phyloP scores from a whole-genome alignment of 495 filamentous ascomycete species.

The Talaromyces proteolyticus region DNA sequence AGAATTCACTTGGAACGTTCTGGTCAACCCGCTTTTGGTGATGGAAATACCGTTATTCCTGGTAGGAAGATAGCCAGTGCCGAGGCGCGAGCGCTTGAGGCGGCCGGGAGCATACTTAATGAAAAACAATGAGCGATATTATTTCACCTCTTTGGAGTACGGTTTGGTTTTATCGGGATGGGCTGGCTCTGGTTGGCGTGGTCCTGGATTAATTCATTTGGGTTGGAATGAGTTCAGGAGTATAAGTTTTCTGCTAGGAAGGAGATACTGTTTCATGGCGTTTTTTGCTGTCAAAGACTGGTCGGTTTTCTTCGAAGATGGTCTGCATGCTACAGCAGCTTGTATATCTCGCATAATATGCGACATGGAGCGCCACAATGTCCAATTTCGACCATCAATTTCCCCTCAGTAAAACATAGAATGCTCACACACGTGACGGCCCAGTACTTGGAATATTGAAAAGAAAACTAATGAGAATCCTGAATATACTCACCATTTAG shows the following conservation, averaged over 20 bases:
- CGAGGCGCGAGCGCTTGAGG: conserved; percentile 41
- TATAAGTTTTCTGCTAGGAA: neutral
- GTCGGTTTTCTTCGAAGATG: neutral
- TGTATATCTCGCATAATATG: too few species aligned
- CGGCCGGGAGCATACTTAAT: conserved; percentile 33
- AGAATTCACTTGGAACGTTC: conserved; percentile 39
- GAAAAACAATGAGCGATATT: neutral
- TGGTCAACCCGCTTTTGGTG: conserved; percentile 34
- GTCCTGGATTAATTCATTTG: neutral
- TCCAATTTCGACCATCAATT: too few species aligned
- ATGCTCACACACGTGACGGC: too few species aligned
- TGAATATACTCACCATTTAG: too few species aligned
- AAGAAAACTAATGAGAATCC: too few species aligned
- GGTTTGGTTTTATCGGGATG: neutral
- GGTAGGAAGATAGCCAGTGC: conserved; percentile 36
- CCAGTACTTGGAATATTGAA: too few species aligned
- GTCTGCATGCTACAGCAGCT: too few species aligned
- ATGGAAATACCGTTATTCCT: conserved; percentile 29
- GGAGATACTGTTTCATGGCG: neutral
- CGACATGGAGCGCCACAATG: too few species aligned
- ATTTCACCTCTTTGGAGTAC: neutral
- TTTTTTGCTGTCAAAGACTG: neutral
- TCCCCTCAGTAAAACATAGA: too few species aligned
- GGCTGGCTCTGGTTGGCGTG: too few species aligned
- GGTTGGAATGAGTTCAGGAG: neutral